Evolutionary conservation across 2,329 filamentous ascomycete genomes (phyloP).

Genomic region (Cytospora schulzeri): DNA sequence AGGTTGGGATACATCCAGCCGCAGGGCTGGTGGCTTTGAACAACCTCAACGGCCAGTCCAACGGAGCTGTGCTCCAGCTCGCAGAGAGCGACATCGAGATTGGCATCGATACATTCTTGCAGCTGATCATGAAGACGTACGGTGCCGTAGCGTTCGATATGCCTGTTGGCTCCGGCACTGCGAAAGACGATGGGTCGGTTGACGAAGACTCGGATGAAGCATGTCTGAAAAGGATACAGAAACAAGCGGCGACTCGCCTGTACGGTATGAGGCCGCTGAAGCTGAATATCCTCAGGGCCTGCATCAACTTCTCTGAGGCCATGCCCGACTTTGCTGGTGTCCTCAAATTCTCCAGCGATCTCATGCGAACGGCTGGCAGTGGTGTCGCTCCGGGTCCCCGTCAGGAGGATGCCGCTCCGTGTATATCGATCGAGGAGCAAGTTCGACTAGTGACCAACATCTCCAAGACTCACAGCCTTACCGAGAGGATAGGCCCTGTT

Average conservation of each 20-base stretch:
- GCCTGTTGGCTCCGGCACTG: conserved; percentile 32
- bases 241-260: conserved; percentile 58
- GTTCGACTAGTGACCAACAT: conserved; percentile 82
- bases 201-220: conserved; percentile 53
- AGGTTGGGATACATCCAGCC: conserved; percentile 92
- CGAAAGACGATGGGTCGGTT: conserved; percentile 27
- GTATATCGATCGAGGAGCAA: conserved; percentile 81
- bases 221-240: conserved; percentile 59
- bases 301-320: conserved; percentile 91
- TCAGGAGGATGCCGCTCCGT: conserved; percentile 68
- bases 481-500: conserved; percentile 70
- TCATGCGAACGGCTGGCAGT: conserved; percentile 80
- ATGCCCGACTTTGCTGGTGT: conserved; percentile 89
- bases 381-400: conserved; percentile 74
- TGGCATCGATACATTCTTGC: conserved; percentile 66
- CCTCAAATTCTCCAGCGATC: conserved; percentile 80
- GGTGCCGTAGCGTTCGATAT: conserved; percentile 60
- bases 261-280: conserved; percentile 84
- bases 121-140: conserved; percentile 63
- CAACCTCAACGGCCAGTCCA: conserved; percentile 50
- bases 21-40: conserved; percentile 79
- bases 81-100: conserved; percentile 66
- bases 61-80: conserved; percentile 60
- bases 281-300: conserved; percentile 82
- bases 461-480: conserved; percentile 77